Percentiles rank a stretch among this genome's conserved stretches.
Conservation (phyloP, 2,329 filamentous ascomycete species). For the Aspergillaceae sp. region DNA sequence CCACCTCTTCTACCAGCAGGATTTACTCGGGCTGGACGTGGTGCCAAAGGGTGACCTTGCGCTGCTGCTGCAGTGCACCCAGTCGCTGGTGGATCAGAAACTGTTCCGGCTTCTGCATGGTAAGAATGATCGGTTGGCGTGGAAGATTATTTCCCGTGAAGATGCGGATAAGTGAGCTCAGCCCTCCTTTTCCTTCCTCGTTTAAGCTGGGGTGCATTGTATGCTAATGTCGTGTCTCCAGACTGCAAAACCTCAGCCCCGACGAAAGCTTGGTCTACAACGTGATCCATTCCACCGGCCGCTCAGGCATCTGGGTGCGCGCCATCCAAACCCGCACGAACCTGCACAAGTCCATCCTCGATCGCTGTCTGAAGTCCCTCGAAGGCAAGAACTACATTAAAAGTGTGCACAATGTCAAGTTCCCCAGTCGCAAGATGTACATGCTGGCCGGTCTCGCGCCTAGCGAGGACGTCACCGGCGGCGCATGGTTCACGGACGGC, state of each 20-base stretch:
- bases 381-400: conserved; percentile 75
- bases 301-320: conserved; percentile 84
- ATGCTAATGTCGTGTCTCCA: conserved; percentile 12
- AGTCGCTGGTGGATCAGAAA: conserved; percentile 38
- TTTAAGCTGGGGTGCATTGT: background rate
- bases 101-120: conserved; percentile 39
- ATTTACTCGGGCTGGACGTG: conserved; percentile 35
- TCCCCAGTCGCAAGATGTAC: conserved; percentile 89
- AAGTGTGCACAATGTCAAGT: conserved; percentile 84
- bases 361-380: conserved; percentile 73
- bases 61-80: conserved; percentile 37
- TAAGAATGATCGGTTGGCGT: conserved; percentile 37
- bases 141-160: conserved; percentile 41
- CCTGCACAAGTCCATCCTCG: conserved; percentile 75
- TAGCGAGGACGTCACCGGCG: conserved; percentile 82
- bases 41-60: conserved; percentile 37
- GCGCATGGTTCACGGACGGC: conserved; percentile 88
- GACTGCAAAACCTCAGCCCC: conserved; percentile 42
- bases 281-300: conserved; percentile 75
- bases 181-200: background rate
- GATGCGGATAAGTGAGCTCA: conserved; percentile 40
- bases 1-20: conserved; percentile 40
- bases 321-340: conserved; percentile 71
- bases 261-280: conserved; percentile 82
- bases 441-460: conserved; percentile 80